Evolutionary conservation across 2,329 filamentous ascomycete species (phyloP).

Genomic region (Nothopassalora personata): DNA sequence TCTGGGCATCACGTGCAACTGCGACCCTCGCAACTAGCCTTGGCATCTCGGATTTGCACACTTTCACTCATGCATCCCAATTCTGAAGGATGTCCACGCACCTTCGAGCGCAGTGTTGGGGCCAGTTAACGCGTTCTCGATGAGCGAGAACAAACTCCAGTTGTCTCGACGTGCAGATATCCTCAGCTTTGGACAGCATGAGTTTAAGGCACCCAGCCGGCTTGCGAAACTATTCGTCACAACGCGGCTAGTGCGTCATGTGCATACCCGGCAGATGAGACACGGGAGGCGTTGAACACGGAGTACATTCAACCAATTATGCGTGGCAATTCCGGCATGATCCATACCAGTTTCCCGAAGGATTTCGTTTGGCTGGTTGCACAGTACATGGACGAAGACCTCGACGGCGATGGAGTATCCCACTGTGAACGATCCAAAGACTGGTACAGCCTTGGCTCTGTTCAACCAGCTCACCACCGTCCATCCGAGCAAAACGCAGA

Average conservation of each 20-base stretch:
- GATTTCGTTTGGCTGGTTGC: neutral
- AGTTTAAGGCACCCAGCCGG: too few relatives aligned
- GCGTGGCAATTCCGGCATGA: neutral
- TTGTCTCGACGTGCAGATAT: too few relatives aligned
- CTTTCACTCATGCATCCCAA: too few relatives aligned
- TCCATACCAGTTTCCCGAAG: neutral
- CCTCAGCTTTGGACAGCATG: too few relatives aligned
- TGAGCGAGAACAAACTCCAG: too few relatives aligned
- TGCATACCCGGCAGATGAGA: neutral
- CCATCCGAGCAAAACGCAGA: constrained; percentile 13
- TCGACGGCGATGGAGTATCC: neutral
- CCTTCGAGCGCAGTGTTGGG: too few relatives aligned
- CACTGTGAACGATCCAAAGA: neutral
- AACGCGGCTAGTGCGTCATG: neutral
- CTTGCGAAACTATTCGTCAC: too few relatives aligned
- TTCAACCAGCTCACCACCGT: neutral
- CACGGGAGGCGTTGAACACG: neutral
- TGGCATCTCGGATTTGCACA: too few relatives aligned
- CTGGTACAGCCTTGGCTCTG: neutral
- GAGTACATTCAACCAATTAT: constrained; percentile 1
- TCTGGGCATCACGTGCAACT: too few relatives aligned
- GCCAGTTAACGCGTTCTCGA: too few relatives aligned
- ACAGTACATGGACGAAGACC: neutral
- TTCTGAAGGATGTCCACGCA: too few relatives aligned
- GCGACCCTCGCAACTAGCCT: too few relatives aligned